These are phyloP conservation scores for Microstroma glucosiphilum DNA, from an alignment of 1,284 basidiomycete genomes.

Conservation along the genomic window DNA sequence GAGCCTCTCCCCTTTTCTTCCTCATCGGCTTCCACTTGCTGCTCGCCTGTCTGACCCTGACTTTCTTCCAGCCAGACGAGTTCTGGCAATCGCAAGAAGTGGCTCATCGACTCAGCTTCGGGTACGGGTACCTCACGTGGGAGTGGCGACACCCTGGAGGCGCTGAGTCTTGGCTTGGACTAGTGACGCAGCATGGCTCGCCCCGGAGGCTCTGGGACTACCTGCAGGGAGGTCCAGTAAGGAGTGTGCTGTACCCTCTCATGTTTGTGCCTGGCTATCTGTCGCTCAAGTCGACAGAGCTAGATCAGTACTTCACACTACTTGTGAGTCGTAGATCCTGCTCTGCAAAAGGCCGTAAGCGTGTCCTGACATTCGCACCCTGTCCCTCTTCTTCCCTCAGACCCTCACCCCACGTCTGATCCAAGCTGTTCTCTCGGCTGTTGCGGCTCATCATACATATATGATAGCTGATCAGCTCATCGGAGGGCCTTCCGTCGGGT, in stretches of 20 bases:
- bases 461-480: conserved; percentile 60
- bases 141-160: conserved; percentile 63
- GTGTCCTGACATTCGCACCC: no score
- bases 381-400: conserved; percentile 46
- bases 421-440: conserved; percentile 71
- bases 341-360: no score
- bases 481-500: conserved; percentile 60
- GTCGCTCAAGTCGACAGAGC: conserved; percentile 59
- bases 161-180: background rate
- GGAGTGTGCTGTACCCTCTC: conserved; percentile 50
- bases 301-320: conserved; percentile 53
- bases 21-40: conserved; percentile 61
- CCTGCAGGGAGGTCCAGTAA: conserved; percentile 38
- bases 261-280: conserved; percentile 74
- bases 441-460: conserved; percentile 71
- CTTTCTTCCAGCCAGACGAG: conserved; percentile 96
- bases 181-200: no score
- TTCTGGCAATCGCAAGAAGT: conserved; percentile 92
- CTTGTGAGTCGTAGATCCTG: no score
- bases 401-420: conserved; percentile 64
- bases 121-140: conserved; percentile 89
- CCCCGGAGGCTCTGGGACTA: conserved; percentile 4
- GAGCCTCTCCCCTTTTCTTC: conserved; percentile 42
- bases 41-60: conserved; percentile 49
- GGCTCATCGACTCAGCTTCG: conserved; percentile 80